Evolutionary conservation across 495 filamentous ascomycete species (phyloP), one percentile per base, ranked within the genome.

Genomic region (Aspergillus cristatus): DNA sequence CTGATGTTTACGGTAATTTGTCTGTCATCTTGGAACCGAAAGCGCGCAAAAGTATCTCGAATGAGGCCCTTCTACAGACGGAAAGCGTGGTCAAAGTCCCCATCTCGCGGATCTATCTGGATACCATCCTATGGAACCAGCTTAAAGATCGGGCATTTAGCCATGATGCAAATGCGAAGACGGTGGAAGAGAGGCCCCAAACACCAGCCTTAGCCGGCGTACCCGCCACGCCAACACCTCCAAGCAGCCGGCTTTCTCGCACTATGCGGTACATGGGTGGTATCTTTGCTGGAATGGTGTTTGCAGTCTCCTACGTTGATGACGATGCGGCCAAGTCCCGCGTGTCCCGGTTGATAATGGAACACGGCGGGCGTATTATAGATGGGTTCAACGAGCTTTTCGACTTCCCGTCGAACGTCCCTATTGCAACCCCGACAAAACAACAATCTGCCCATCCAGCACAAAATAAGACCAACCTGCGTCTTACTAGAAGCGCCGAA

Each of bases 331-430:
- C 50, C 24, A 73, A 71, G 35, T 69, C 72, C 15, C 67, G 68
- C 14, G 58, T 74, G 16, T 65, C 55, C 0, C 56, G 54, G 14
- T 58, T 71, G 35, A 78, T 81, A 6, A 46, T 61, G 1, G 50
- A 60, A 7, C 74, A 86, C 44, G 91, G 88, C 18, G 91, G 88
- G 1, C 56, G 58, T 7, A 65, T 98, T 18, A 60, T 98, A 0
- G 70, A 75, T 29, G 87, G 87, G 0, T 96, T 98, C 47, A 81
- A 93, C 34, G 78, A 84, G 43, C 66, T 98, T 7, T 98, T 97
- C 47, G 72, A 79, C 4, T 47, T 67, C 16, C 67, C 69, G 7
- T 59, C 51, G 11, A 60, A 62, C 15, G 40, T 51, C 18, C 59
- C 59, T 4, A 18, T 47, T 17, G 51, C 46, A 20, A 58, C 49